Evolutionary conservation across 768 basidiomycete species (phyloP), one percentile per base, ranked within the genome.

Genomic region (Serendipita vermifera): DNA sequence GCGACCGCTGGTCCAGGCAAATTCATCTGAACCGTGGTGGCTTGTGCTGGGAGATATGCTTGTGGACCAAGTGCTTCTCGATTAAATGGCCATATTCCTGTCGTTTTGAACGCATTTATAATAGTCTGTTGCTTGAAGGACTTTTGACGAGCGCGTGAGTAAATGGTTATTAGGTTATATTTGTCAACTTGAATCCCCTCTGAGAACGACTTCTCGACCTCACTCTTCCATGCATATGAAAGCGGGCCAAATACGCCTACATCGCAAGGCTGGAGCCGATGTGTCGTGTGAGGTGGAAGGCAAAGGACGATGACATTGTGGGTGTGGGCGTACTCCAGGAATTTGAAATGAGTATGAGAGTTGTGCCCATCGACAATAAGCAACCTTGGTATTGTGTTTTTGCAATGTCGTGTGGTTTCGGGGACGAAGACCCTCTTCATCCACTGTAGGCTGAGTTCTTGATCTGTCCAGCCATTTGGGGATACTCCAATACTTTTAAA

Each of bases 311-410:
- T 57, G n/a, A 77, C 76, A 1, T 67, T 62, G 58, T 74, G 54
- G 0, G 61, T 46, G 1, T 60, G 54, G 0, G 72, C 71, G 63
- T 72, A 72, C 9, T 66, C 55, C 15, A 78, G 69, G 56, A 77
- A 73, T 4, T 55, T 64, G 3, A 55, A 43, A 3, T 67, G 70
- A 56, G 68, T 72, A 56, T 77, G 75, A 0, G 72, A 76, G 51
- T 64, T 69, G 55, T 78, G 76, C 0, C 77, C 72, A 65, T 78
- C 73, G 9, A 78, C 66, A 9, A 72, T 59, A 7, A 78, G 71
- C 0, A 75, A 57, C 0, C 63, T 58, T 22, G 40, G 40, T 4
- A 6, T 29, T 29, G 7, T 7, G 9, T 7, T 11, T 11, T 43
- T 24, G 24, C 40, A 9, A 24, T 14, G 13, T 7, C 11, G 7